Conservation (phyloP, 495 filamentous ascomycete species). For the Cladorrhinum samala region DNA sequence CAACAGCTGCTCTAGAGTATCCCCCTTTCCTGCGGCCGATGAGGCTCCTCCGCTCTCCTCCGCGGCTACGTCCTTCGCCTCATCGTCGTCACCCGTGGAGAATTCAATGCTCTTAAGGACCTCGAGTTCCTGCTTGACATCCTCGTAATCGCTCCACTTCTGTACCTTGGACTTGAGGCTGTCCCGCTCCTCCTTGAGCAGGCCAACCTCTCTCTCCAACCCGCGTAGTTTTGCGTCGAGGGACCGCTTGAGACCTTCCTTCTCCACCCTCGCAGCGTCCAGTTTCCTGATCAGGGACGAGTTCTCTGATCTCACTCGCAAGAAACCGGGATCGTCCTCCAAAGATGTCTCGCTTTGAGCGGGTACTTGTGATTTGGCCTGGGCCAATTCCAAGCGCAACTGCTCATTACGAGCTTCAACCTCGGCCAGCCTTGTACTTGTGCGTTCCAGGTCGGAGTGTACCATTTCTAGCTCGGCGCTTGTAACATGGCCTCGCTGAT, state of each 20-base stretch:
- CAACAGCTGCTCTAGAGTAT: constrained; percentile 83
- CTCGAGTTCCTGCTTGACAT: constrained; percentile 90
- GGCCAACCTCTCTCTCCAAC: constrained; percentile 65
- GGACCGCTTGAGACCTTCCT: constrained; percentile 66
- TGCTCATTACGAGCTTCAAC: constrained; percentile 94
- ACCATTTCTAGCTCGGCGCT: constrained; percentile 92
- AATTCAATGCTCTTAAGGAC: constrained; percentile 98
- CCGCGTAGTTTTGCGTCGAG: constrained; percentile 65
- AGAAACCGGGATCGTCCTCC: constrained; percentile 84
- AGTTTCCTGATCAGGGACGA: constrained; percentile 80
- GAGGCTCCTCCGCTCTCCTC: constrained; percentile 42
- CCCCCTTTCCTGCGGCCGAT: constrained; percentile 58
- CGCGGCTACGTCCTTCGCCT: constrained; percentile 35
- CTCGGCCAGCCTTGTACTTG: constrained; percentile 79
- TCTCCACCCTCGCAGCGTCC: constrained; percentile 74
- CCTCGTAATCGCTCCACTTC: constrained; percentile 91
- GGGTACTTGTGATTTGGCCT: constrained; percentile 70
- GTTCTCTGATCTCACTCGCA: constrained; percentile 85
- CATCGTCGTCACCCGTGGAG: constrained; percentile 81
- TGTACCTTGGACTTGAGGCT: constrained; percentile 70
- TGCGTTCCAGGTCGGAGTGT: constrained; percentile 82
- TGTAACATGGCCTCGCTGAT: constrained; percentile 56
- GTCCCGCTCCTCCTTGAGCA: constrained; percentile 63
- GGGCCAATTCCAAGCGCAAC: constrained; percentile 80
- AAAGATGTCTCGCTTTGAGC: constrained; percentile 48